Evolutionary conservation across 73 alveolate species (phyloP).

Genomic region (Effrenium voratum): DNA sequence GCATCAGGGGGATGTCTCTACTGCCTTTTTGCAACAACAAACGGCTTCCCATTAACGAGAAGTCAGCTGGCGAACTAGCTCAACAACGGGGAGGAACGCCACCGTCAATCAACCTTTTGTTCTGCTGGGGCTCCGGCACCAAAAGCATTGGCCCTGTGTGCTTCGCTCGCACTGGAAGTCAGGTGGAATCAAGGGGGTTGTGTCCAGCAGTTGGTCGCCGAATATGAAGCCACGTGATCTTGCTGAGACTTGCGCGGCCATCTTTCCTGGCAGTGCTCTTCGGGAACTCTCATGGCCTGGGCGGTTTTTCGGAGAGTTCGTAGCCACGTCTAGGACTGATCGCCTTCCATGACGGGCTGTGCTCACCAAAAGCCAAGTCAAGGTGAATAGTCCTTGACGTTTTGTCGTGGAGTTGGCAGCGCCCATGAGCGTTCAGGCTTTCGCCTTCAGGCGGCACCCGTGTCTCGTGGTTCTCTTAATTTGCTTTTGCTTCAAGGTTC

Average conservation of each 20-base stretch:
- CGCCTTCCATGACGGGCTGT: background rate
- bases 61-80: too few relatives aligned
- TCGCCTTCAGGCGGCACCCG: too few relatives aligned
- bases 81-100: background rate
- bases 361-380: background rate
- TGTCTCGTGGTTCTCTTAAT: too few relatives aligned
- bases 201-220: slow-evolving; percentile 20
- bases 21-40: too few relatives aligned
- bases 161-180: slow-evolving; percentile 12
- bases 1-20: too few relatives aligned
- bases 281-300: slow-evolving; percentile 23
- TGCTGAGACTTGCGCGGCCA: background rate
- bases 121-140: slow-evolving; percentile 22
- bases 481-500: too few relatives aligned
- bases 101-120: background rate
- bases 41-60: too few relatives aligned
- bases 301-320: background rate
- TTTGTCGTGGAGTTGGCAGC: background rate
- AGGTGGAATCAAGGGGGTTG: background rate
- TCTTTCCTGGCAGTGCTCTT: slow-evolving; percentile 16
- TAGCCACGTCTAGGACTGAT: slow-evolving; percentile 9
- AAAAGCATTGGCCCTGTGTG: background rate
- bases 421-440: too few relatives aligned
- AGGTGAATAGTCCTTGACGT: background rate
- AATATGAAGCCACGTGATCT: slow-evolving; percentile 1